Evolutionary conservation across 306 rosid species (phyloP).

Genomic region (Neltuma alba): DNA sequence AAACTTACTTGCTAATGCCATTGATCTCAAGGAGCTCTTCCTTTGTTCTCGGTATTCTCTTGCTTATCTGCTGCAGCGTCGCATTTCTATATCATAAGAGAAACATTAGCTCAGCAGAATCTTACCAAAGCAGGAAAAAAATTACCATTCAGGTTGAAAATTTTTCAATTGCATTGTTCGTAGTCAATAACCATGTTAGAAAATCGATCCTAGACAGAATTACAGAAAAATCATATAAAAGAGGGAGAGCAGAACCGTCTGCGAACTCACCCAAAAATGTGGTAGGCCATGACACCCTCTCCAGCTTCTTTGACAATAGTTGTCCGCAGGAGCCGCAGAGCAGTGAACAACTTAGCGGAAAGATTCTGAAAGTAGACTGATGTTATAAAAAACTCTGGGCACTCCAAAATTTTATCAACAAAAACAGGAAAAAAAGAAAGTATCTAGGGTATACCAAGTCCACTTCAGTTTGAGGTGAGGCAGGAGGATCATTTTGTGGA

Average conservation of each 20-base stretch:
- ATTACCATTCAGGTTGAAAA: constrained; percentile 3
- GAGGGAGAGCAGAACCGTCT: constrained; percentile 15
- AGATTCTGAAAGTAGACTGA: constrained; percentile 57
- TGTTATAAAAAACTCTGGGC: constrained; percentile 11
- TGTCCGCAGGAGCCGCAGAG: constrained; percentile 74
- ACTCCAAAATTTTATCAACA: constrained; percentile 24
- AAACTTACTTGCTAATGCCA: constrained; percentile 90
- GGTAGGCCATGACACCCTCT: constrained; percentile 79
- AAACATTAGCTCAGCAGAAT: constrained; percentile 14
- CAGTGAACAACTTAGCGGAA: constrained; percentile 68
- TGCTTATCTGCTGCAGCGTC: constrained; percentile 64
- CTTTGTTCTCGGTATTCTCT: constrained; percentile 73
- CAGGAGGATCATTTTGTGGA: constrained; percentile 46
- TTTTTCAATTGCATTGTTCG: neutral
- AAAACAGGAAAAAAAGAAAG: neutral
- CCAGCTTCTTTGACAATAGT: constrained; percentile 67
- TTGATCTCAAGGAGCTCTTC: constrained; percentile 87
- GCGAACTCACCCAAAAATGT: constrained; percentile 74
- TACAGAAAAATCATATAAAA: neutral
- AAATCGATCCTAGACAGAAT: constrained; percentile 7
- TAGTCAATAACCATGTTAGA: neutral
- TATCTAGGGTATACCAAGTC: constrained; percentile 60
- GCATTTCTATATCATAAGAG: constrained; percentile 57
- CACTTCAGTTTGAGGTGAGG: constrained; percentile 56
- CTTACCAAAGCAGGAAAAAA: neutral